phyloP scores from a whole-genome alignment of 306 rosid species.

The Malus domestica region DNA sequence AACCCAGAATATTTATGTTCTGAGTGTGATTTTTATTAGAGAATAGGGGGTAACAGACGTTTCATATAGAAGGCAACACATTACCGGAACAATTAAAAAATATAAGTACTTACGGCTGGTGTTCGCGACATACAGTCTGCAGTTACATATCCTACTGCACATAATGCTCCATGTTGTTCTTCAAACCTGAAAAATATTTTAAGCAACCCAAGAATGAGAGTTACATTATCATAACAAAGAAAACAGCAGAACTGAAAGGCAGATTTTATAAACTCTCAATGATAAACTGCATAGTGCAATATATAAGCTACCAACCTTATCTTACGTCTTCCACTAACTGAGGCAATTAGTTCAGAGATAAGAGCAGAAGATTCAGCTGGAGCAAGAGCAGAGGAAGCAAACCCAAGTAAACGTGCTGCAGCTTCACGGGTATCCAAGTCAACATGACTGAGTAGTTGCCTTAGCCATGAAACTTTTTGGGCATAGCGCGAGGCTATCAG shows the following conservation, averaged over 20 bases:
- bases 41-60: background rate
- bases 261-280: background rate
- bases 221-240: background rate
- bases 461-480: constrained; percentile 66
- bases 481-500: constrained; percentile 63
- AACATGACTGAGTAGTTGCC: constrained; percentile 69
- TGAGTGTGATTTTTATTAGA: background rate
- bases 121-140: constrained; percentile 69
- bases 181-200: constrained; percentile 57
- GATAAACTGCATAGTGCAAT: constrained; percentile 5
- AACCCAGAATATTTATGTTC: background rate
- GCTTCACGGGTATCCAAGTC: constrained; percentile 91
- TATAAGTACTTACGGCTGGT: constrained; percentile 47
- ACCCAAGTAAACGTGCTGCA: constrained; percentile 85
- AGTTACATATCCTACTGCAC: constrained; percentile 80
- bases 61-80: background rate
- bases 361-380: constrained; percentile 40
- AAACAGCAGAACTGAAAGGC: background rate
- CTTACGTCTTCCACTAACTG: constrained; percentile 44
- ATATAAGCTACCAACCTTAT: constrained; percentile 47
- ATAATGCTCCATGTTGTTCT: constrained; percentile 79
- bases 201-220: constrained; percentile 18
- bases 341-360: constrained; percentile 52
- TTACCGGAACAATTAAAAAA: background rate
- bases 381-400: constrained; percentile 74